Evolutionary conservation across 805 yeast species (phyloP), one percentile per base, ranked within the genome.

Genomic region (Ogataea minuta): DNA sequence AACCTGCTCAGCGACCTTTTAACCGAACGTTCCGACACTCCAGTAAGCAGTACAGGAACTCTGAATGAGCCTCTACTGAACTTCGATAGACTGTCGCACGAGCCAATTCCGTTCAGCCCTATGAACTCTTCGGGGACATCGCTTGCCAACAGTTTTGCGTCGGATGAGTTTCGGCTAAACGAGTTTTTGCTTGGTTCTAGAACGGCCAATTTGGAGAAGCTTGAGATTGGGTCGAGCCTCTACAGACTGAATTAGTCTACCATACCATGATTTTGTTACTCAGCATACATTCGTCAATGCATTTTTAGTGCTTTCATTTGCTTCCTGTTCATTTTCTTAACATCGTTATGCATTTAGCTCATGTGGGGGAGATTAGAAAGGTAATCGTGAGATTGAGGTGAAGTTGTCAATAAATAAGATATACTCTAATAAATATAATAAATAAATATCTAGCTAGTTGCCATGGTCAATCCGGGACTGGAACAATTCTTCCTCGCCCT

Each of bases 151-250:
- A 43, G 47, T 11, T 35, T 41, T 23, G 39, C 43, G n/a, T 50
- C 53, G 17, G 58, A 57, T 21, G 59, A 57, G 21, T 38, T 53
- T 17, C 66, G 76, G 42, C 60, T 77, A 52, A 77, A 77, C 49
- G 77, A 74, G 50, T 57, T 75, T 27, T 70, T 74, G 41, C 53
- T 75, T 23, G 79, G 79, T 38, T 76, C 79, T 9, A 68, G 79
- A 43, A 79, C 75, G 45, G 79, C 77, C 11, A 68, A 75, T 41
- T 50, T 76, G 26, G 81, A 76, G 50, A 62, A 77, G 17, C 58
- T 77, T 41, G 81, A 77, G 34, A 38, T 57, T n/a, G 49, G 51
- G 21, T 65, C 79, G 11, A 68, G 63, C 35, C 52, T 76, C 8
- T 60, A 66, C 43, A 69, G 66, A 12, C 62, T 59, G 46, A 68